These are phyloP conservation scores for Colletotrichum sojae DNA, from an alignment of 2,329 filamentous ascomycete species.

Conservation along the genomic window DNA sequence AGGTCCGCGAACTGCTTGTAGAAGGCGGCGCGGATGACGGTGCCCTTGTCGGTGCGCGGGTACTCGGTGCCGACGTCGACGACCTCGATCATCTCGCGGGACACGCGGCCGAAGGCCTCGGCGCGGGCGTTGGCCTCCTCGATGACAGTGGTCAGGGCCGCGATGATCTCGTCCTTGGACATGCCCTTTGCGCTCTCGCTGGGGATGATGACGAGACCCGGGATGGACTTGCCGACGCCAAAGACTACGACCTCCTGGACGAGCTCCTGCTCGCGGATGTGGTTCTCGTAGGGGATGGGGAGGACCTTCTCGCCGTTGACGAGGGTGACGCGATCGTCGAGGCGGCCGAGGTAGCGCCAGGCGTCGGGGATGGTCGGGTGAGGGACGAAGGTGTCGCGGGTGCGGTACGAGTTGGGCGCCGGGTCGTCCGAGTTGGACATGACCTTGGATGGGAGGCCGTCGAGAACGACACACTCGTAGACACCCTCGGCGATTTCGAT, in stretches of 20 bases:
- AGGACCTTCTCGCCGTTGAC: conserved; percentile 65
- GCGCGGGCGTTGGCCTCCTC: conserved; percentile 64
- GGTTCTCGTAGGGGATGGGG: conserved; percentile 64
- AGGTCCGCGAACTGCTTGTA: conserved; percentile 59
- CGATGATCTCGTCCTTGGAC: conserved; percentile 60
- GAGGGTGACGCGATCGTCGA: conserved; percentile 62
- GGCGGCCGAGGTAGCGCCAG: conserved; percentile 62
- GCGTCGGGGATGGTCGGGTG: conserved; percentile 57
- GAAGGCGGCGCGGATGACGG: conserved; percentile 60
- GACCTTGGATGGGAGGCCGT: conserved; percentile 55
- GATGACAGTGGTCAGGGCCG: conserved; percentile 64
- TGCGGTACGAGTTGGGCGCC: conserved; percentile 57
- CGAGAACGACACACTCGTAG: conserved; percentile 55
- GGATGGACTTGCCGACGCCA: conserved; percentile 65
- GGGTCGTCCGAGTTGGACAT: conserved; percentile 58
- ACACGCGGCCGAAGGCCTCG: conserved; percentile 67
- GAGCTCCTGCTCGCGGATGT: conserved; percentile 64
- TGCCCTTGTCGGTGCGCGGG: conserved; percentile 65
- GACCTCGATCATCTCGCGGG: conserved; percentile 66
- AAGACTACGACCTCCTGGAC: conserved; percentile 72
- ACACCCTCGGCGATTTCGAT: conserved; percentile 50
- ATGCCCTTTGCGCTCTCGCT: conserved; percentile 59
- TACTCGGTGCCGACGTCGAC: conserved; percentile 61
- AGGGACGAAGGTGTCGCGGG: conserved; percentile 59
- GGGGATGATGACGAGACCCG: conserved; percentile 68